Percentiles rank a stretch among this genome's conserved stretches.
These are phyloP conservation scores for Pisolithus sp. DNA, from an alignment of 768 basidiomycete species.

Conservation along the genomic window DNA sequence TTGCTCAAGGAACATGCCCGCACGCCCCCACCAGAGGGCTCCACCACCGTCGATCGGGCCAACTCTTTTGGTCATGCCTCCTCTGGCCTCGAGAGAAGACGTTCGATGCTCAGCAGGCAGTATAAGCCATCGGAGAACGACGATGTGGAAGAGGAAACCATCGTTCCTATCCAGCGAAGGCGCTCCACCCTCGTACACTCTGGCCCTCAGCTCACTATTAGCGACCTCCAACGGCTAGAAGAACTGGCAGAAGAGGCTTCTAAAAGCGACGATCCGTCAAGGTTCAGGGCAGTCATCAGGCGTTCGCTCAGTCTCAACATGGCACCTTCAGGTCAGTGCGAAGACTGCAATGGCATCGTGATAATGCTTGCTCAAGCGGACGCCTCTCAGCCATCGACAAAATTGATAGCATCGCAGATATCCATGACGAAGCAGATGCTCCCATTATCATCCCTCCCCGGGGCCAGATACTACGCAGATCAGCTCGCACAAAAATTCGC, in stretches of 20 bases:
- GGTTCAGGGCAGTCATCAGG: conserved; percentile 70
- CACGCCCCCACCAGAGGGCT: conserved; percentile 46
- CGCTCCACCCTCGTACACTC: conserved; percentile 59
- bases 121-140: conserved; percentile 81
- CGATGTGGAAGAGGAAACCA: conserved; percentile 62
- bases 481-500: conserved; percentile 92
- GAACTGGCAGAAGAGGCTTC: conserved; percentile 88
- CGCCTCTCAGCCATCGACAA: conserved; percentile 49
- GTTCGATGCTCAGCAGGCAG: conserved; percentile 91
- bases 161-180: conserved; percentile 64
- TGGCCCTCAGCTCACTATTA: conserved; percentile 85
- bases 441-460: conserved; percentile 84
- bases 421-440: conserved; percentile 78
- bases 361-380: conserved; percentile 16
- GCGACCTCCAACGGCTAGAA: conserved; percentile 91
- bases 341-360: conserved; percentile 4
- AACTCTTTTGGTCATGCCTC: conserved; percentile 35
- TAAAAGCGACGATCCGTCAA: conserved; percentile 73
- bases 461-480: conserved; percentile 82
- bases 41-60: conserved; percentile 35
- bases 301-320: conserved; percentile 86
- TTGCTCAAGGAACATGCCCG: conserved; percentile 93
- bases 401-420: conserved; percentile 61
- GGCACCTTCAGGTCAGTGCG: conserved; percentile 70
- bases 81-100: conserved; percentile 67